These are phyloP conservation scores for Xylaria flabelliformis DNA, from an alignment of 495 filamentous ascomycete genomes.

Conservation along the genomic window DNA sequence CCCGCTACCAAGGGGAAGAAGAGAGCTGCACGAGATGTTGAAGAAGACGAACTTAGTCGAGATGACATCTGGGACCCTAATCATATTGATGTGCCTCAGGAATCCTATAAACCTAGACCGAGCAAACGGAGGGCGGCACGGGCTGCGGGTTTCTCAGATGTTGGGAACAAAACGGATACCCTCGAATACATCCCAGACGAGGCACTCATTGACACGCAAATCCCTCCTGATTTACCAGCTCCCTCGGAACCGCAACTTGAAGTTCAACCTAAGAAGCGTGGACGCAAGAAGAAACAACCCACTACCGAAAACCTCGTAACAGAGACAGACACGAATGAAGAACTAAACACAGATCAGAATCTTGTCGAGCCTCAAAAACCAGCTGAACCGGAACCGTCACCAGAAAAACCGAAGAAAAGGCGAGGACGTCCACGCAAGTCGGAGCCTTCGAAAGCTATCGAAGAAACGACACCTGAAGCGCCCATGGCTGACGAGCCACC, in stretches of 20 bases:
- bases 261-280: conserved; percentile 34
- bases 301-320: neutral
- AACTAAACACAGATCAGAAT: conserved; percentile 12
- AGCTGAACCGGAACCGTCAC: conserved; percentile 22
- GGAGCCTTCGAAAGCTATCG: conserved; percentile 28
- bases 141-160: conserved; percentile 6
- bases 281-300: conserved; percentile 40
- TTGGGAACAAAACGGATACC: neutral
- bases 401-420: conserved; percentile 37
- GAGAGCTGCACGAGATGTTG: conserved; percentile 19
- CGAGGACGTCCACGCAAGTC: conserved; percentile 38
- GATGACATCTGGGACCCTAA: conserved; percentile 17
- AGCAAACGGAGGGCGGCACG: conserved; percentile 18
- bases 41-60: conserved; percentile 37
- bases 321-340: conserved; percentile 16
- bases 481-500: conserved; percentile 5
- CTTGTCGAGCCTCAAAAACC: neutral
- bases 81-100: conserved; percentile 12
- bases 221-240: conserved; percentile 16
- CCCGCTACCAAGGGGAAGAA: conserved; percentile 28
- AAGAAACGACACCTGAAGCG: conserved; percentile 16
- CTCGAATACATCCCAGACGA: conserved; percentile 11
- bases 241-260: conserved; percentile 21
- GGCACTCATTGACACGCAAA: conserved; percentile 8
- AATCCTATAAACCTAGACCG: conserved; percentile 30